phyloP scores from a whole-genome alignment of 163 green algal genomes.

The Volvox carteri region DNA sequence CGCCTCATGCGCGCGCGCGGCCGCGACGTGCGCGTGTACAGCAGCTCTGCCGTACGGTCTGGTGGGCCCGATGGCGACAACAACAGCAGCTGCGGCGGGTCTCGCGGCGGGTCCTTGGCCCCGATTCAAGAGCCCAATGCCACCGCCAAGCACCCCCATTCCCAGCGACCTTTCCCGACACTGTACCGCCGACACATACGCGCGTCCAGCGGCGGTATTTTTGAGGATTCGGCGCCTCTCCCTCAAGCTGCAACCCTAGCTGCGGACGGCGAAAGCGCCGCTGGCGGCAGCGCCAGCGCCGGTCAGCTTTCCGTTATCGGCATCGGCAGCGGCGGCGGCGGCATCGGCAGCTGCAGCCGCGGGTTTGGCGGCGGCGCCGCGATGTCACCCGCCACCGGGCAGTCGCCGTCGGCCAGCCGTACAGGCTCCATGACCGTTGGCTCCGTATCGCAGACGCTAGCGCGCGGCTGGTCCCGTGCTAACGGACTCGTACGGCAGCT shows the following conservation, averaged over 20 bases:
- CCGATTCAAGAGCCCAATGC: constrained; percentile 6
- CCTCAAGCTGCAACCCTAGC: neutral
- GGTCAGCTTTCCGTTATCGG: neutral
- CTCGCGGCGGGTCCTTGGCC: neutral
- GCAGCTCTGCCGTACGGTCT: neutral
- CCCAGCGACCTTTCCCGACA: neutral
- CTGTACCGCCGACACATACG: neutral
- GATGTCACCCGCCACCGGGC: neutral
- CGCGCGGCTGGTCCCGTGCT: constrained; percentile 2
- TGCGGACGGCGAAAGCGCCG: neutral
- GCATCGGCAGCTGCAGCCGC: neutral
- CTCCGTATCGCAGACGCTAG: neutral
- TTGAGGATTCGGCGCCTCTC: neutral
- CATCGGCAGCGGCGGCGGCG: constrained; percentile 8
- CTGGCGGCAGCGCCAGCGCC: neutral
- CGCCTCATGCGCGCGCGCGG: constrained; percentile 5
- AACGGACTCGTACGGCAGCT: constrained; percentile 29
- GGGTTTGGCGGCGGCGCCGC: neutral
- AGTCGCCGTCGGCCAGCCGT: neutral
- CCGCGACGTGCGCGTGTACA: neutral
- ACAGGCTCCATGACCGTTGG: neutral
- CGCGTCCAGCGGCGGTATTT: neutral
- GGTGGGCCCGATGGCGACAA: neutral
- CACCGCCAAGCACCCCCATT: neutral
- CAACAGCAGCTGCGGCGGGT: neutral